phyloP scores from a whole-genome alignment of 495 filamentous ascomycete species.

The Xylaria acuta region DNA sequence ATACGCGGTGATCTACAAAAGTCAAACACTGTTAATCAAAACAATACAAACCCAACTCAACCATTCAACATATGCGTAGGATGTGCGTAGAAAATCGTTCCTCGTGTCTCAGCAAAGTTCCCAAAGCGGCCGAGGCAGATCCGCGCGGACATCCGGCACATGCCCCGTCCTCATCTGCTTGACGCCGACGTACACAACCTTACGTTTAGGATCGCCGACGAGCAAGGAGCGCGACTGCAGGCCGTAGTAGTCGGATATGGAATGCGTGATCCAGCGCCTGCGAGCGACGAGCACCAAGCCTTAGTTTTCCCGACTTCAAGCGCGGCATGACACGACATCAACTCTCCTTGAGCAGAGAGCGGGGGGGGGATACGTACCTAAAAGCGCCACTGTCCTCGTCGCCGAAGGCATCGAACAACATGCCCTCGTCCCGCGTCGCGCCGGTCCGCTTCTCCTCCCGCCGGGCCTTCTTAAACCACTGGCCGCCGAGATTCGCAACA shows the following conservation, averaged over 20 bases:
- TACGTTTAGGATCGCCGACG: conserved; percentile 72
- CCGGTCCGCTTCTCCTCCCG: conserved; percentile 51
- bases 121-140: conserved; percentile 66
- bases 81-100: background rate
- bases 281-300: conserved; percentile 30
- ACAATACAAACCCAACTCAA: conserved; percentile 18
- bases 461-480: conserved; percentile 47
- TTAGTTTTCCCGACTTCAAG: conserved; percentile 25
- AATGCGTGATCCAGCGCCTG: conserved; percentile 93
- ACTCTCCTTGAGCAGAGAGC: background rate
- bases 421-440: conserved; percentile 66
- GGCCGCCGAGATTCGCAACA: background rate
- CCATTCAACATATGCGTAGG: background rate
- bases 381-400: conserved; percentile 80
- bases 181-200: conserved; percentile 90
- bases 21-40: background rate
- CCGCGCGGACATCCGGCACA: conserved; percentile 35
- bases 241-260: conserved; percentile 91
- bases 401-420: conserved; percentile 77
- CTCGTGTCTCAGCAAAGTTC: conserved; percentile 56
- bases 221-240: conserved; percentile 84
- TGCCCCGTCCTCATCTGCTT: conserved; percentile 49
- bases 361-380: conserved; percentile 64
- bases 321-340: background rate
- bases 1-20: conserved; percentile 12